Base-by-base conservation (phyloP, 1,284 basidiomycete species). In the Melampsora americana region DNA sequence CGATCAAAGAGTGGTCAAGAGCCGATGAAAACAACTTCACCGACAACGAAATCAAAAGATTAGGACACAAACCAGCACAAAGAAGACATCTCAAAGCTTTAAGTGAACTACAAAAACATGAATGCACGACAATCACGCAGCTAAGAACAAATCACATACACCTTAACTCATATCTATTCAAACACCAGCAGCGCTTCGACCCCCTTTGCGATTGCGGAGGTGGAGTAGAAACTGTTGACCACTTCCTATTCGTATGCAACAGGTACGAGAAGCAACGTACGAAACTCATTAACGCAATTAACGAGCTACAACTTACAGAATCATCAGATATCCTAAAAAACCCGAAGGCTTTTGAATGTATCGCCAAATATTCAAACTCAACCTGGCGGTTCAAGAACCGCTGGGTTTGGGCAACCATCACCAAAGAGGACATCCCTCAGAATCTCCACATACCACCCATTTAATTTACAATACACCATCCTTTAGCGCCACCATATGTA, bases 211-310 rank as follows among this genome's bases (percentile, higher is more conserved):
- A 11, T 20, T 48, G 46, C 20, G 11, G 20, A 20, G 46, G 20
- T 5, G 23, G 50, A 5, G 53, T 44, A 30, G 67, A 69, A 11
- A 69, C 67, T 2, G n/a, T 69, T 28, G 18, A 6, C n/a, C 67
- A 69, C 39, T 56, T 69, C 26, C 32, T 69, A 23, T 35, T 53
- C 11, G 35, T 56, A 23, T 69, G 67, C 39, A 23, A 2, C 5
- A 56, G 4, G 20, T 69, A 9, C 14, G 50, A 46, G 26, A 56
- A 50, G 12, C 5, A 5, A 23, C 14, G 66, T 23, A 14, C 11
- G 16, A 53, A 16, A 26, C 9, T 60, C 11, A 11, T 48, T 48
- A 48, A 48, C 46, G 11, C 11, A 48, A 11, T 48, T 20, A 11
- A 48, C 11, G 11, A 11, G 11, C 46, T 48, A 11, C 46, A 48